phyloP scores from a whole-genome alignment of 176 grass and related monocot species.

The Eragrostis nindensis region DNA sequence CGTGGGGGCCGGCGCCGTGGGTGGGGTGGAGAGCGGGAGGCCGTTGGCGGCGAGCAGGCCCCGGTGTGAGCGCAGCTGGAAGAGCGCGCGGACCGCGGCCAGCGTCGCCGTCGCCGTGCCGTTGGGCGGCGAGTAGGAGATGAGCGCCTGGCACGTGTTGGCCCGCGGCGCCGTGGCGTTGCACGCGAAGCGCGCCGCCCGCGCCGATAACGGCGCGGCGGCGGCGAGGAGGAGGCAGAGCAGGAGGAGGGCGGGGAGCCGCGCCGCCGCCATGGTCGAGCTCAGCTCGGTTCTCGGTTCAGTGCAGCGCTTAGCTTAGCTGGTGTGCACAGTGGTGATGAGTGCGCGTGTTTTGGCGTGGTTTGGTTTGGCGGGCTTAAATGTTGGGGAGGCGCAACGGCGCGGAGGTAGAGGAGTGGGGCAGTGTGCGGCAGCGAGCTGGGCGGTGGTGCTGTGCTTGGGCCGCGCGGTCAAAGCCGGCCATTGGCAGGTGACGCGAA shows the following conservation, averaged over 20 bases:
- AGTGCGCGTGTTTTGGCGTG: constrained; percentile 15
- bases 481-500: neutral
- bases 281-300: no score
- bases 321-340: neutral
- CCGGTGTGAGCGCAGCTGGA: constrained; percentile 88
- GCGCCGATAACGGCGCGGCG: neutral
- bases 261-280: neutral
- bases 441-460: constrained; percentile 43
- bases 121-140: constrained; percentile 75
- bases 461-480: neutral
- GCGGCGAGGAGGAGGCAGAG: constrained; percentile 16
- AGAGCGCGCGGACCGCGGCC: constrained; percentile 57
- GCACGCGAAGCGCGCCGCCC: constrained; percentile 69
- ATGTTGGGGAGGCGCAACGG: constrained; percentile 36
- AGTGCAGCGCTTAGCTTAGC: neutral
- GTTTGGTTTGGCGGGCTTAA: constrained; percentile 9
- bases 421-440: constrained; percentile 40
- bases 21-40: constrained; percentile 56
- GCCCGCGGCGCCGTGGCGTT: constrained; percentile 46
- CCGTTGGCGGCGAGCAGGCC: constrained; percentile 71
- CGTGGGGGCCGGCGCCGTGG: constrained; percentile 37
- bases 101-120: constrained; percentile 56
- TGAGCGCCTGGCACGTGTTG: constrained; percentile 69
- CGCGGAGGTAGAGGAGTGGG: constrained; percentile 58
- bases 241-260: neutral